Evolutionary conservation across 208 protist genomes (phyloP).

Genomic region (Strigomonas oncopelti): DNA sequence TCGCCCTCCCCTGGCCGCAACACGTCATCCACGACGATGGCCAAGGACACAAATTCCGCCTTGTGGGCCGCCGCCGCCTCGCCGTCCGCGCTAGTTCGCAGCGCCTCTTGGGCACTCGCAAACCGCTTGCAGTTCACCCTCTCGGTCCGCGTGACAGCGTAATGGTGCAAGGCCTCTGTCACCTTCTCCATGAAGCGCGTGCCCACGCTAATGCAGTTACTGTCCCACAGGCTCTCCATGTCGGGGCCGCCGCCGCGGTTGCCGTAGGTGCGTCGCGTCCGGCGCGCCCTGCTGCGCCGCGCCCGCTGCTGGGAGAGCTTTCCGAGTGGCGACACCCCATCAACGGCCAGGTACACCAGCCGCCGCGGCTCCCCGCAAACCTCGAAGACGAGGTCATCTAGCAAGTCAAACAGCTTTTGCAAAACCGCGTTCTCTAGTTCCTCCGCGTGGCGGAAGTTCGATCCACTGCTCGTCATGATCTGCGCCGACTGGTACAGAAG

Average conservation of each 20-base stretch:
- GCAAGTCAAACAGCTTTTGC: conserved; percentile 62
- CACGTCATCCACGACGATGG: conserved; percentile 93
- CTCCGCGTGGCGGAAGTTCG: conserved; percentile 29
- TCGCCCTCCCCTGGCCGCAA: conserved; percentile 96
- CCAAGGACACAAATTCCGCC: conserved; percentile 36
- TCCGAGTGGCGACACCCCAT: conserved; percentile 97
- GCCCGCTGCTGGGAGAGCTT: conserved; percentile 99
- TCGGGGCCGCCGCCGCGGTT: conserved; percentile 13
- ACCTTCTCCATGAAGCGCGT: conserved; percentile 82
- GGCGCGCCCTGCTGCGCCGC: conserved; percentile 78
- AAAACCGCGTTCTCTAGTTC: conserved; percentile 71
- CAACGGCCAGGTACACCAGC: conserved; percentile 95
- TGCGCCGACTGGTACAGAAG: conserved; percentile 79
- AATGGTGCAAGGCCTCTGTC: conserved; percentile 73
- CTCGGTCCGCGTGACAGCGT: conserved; percentile 75
- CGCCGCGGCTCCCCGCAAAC: conserved; percentile 90
- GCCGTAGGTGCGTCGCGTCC: conserved; percentile 28
- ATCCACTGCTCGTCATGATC: conserved; percentile 40
- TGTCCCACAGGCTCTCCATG: conserved; percentile 66
- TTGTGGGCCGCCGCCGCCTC: neutral
- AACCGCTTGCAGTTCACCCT: conserved; percentile 83
- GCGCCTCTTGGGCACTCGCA: neutral
- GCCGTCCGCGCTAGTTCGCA: neutral
- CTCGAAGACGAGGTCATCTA: conserved; percentile 76
- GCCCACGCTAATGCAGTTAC: conserved; percentile 81